Conservation (phyloP, 2,329 filamentous ascomycete species). For the Aspergillus sp. region DNA sequence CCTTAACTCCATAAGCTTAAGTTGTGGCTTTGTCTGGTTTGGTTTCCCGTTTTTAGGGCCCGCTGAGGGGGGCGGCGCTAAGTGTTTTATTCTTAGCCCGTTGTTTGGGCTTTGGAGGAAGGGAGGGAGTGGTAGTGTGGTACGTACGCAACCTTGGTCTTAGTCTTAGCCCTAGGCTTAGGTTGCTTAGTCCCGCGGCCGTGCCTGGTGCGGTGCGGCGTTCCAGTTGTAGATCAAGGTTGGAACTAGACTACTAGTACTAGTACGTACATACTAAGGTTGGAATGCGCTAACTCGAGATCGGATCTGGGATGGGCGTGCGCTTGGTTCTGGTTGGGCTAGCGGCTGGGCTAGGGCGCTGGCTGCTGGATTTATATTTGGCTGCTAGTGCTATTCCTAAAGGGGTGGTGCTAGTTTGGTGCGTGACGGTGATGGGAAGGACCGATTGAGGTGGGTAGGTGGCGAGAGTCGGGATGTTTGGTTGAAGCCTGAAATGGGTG, state of each 20-base stretch:
- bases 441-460: too few relatives aligned
- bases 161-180: background rate
- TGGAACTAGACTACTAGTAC: background rate
- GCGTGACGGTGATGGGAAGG: too few relatives aligned
- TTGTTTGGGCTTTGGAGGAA: too few relatives aligned
- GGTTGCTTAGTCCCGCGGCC: too few relatives aligned
- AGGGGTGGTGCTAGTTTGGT: too few relatives aligned
- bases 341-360: background rate
- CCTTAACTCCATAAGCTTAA: background rate
- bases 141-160: background rate
- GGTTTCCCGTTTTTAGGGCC: constrained; percentile 1
- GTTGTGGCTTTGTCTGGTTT: background rate
- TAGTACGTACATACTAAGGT: background rate
- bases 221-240: background rate
- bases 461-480: too few relatives aligned
- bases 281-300: background rate
- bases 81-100: too few relatives aligned
- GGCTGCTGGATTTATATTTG: background rate
- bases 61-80: background rate
- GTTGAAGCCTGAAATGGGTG: too few relatives aligned
- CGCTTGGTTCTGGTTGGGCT: constrained; percentile 7
- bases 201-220: too few relatives aligned
- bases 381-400: background rate
- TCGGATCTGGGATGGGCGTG: background rate
- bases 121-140: too few relatives aligned